phyloP scores from a whole-genome alignment of 306 rosid genomes.

The Betula pendula region DNA sequence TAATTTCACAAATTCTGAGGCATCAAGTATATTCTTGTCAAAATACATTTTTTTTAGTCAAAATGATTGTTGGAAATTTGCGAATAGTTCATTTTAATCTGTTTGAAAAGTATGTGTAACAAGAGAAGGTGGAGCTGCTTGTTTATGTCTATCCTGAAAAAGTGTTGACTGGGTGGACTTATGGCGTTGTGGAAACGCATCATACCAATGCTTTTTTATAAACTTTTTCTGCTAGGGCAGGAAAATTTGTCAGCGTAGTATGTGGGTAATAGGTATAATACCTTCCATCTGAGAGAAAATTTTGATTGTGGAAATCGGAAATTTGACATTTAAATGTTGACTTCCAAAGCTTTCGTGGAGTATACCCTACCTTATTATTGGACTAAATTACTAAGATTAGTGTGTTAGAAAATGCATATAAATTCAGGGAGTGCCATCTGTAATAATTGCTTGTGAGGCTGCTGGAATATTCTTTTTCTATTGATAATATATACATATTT shows the following conservation, averaged over 20 bases:
- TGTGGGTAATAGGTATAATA: not conserved
- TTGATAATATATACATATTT: not conserved
- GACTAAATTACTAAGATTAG: not conserved
- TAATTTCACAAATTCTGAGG: not conserved
- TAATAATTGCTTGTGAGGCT: not conserved
- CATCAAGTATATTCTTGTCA: not conserved
- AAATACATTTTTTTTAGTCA: not conserved
- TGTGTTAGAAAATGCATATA: not conserved
- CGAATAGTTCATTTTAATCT: not conserved
- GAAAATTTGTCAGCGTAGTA: not conserved
- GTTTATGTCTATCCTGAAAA: not conserved
- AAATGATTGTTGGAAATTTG: not conserved
- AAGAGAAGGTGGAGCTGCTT: not conserved
- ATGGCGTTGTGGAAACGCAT: not conserved
- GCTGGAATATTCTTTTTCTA: not conserved
- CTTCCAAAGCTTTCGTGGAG: not conserved
- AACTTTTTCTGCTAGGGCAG: not conserved
- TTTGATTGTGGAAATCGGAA: not conserved
- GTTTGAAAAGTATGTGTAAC: not conserved
- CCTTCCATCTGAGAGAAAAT: not conserved
- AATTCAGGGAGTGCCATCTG: constrained; percentile 8
- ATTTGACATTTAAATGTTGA: not conserved
- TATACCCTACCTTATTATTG: not conserved
- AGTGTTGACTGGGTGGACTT: not conserved
- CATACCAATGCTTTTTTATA: not conserved